Percentiles rank a stretch among this genome's conserved stretches.
These are phyloP conservation scores for Kazachstania kunashirensis DNA, from an alignment of 805 yeast species.

Conservation along the genomic window DNA sequence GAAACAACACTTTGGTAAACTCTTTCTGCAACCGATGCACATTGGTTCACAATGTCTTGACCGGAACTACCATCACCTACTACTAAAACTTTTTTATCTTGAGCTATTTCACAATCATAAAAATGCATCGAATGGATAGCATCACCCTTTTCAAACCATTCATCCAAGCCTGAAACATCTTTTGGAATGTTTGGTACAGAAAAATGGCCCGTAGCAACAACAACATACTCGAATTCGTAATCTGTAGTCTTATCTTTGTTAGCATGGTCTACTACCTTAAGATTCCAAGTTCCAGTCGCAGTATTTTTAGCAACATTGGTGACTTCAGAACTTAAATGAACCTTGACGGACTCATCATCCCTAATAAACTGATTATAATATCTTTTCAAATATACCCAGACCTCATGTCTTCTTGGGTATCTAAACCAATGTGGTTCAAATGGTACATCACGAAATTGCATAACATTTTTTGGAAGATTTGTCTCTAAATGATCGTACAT, in stretches of 20 bases:
- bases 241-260: conserved; percentile 4
- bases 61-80: conserved; percentile 39
- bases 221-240: conserved; percentile 33
- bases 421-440: conserved; percentile 38
- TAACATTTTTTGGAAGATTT: conserved; percentile 52
- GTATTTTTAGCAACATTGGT: conserved; percentile 9
- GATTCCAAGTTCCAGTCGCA: background rate
- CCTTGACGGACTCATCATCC: conserved; percentile 21
- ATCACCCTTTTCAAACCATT: conserved; percentile 28
- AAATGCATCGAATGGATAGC: conserved; percentile 34
- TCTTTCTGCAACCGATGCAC: conserved; percentile 22
- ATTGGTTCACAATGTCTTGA: conserved; percentile 37
- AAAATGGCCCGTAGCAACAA: conserved; percentile 39
- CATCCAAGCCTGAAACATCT: conserved; percentile 31
- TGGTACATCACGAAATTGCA: conserved; percentile 52
- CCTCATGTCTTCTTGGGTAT: conserved; percentile 55
- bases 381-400: conserved; percentile 47
- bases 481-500: conserved; percentile 62
- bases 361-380: conserved; percentile 35
- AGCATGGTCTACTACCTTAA: conserved; percentile 4
- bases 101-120: conserved; percentile 26
- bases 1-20: conserved; percentile 44
- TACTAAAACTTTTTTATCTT: conserved; percentile 28
- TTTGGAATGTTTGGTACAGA: conserved; percentile 33
- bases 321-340: conserved; percentile 22